Evolutionary conservation across 2,329 filamentous ascomycete species (phyloP), one percentile per base, ranked within the genome.

Genomic region (Cladophialophora exuberans): DNA sequence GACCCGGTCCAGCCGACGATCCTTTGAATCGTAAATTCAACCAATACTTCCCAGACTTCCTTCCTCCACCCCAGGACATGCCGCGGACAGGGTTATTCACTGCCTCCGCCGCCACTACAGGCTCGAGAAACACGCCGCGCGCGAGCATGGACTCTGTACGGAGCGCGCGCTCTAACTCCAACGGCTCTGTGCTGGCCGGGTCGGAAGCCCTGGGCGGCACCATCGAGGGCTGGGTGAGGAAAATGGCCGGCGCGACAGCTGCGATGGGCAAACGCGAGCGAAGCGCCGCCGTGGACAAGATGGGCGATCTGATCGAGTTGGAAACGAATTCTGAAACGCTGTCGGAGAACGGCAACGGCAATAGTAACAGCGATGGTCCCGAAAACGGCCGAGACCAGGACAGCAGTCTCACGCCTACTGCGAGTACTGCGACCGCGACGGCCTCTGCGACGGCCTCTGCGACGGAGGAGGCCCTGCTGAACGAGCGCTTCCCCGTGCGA

Each of bases 161-260:
- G 42, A 79, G 79, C 11, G 78, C 63, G 9, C 63, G 63, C 6
- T 61, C 59, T 6, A 70, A 52, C 43, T 63, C 31, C 62, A 70
- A 52, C 52, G 69, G 74, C 5, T 73, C 74, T 1, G 74, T 78
- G 6, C 76, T 97, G 2, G 22, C 46, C 3, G 91, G 96, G 65
- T n/a, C n/a, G n/a, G n/a, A n/a, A n/a, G 89, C 92, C 60, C 86
- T 96, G 7, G 91, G 92, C 1, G 88, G 90, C 4, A 87, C 88
- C 2, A 86, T 97, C 25, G 94, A 97, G 73, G 88, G 86, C 1
- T 99, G 94, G 91, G 78, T 97, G 56, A 81, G 92, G 57, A 90
- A 90, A 59, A 85, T 96, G 31, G 90, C 59, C 1, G 53, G 55
- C 10, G 50, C 43, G 11, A 10, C 33, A 23, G 53, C 53, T 7